Evolutionary conservation across 495 filamentous ascomycete genomes (phyloP), one percentile per base, ranked within the genome.

Genomic region (Tirmania nivea): DNA sequence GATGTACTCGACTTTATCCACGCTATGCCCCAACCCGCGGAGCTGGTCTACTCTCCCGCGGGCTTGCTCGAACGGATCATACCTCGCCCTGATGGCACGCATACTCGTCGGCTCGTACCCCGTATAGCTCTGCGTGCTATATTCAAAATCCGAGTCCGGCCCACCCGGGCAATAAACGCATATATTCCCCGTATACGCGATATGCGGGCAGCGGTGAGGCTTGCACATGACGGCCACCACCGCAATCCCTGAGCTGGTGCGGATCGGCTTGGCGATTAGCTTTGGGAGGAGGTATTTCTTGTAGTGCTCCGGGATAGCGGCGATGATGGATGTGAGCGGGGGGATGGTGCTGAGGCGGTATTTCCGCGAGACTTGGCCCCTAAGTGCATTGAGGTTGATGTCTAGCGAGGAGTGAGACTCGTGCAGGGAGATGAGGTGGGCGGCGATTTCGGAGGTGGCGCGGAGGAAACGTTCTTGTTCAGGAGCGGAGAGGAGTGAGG

Each of bases 221-320:
- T 96, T 97, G 74, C 90, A 96, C 90, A 97, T 96, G 52, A 97
- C 92, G 16, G 92, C 90, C 39, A 97, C 90, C 10, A 97, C 92
- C n/a, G 90, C 92, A 59, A 97, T 96, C 36, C 90, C 90, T 42
- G 89, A 94, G 6, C 89, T 90, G 11, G 86, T 78, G 81, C 90
- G 74, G 57, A 97, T 96, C 3, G 90, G 90, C 68, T 97, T 97
- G 10, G 92, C 89, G 57, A 96, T 83, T 52, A 97, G 70, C 68
- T 90, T 89, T 20, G 89, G 92, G 48, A 95, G 69, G 57, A 97
- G 93, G 64, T 96, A 95, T 73, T 95, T 96, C 73, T 97, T 97
- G 71, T 95, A 94, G 68, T 96, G 86, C 63, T 96, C 92, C 34
- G 90, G 90, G 36, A 97, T 84, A 14, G 90, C 90, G 25, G 90